Base-by-base conservation (phyloP, 768 basidiomycete species). In the Clavulina sp. region DNA sequence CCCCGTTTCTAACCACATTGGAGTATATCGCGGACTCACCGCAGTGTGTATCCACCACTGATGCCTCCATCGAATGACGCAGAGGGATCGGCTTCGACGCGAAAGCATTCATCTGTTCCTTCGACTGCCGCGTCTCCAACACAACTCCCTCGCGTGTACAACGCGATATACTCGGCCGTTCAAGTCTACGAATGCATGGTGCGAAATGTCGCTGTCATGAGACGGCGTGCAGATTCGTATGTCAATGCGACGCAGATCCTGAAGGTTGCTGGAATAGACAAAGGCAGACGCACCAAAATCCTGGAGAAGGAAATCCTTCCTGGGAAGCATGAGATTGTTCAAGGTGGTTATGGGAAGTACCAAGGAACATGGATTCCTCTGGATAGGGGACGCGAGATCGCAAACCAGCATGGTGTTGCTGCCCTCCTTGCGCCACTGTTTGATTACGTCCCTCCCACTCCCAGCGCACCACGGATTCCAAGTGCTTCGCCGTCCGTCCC, bases 321-420 rank as follows among this genome's bases (percentile, higher is more conserved):
- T 52, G 91, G 89, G 44, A 82, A 84, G 66, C 88, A 95, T 65
- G 93, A 99, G 66, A 97, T 97, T 64, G 88, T 99, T 4, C 95
- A 97, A 65, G 95, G 95, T 34, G 95, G 95, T 29, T 97, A 97
- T 63, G 95, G 95, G 24, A 93, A 96, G 69, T 99, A 96, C 64
- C 95, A 99, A 65, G 95, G 95, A 57, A 97, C 93, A 52, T 99
- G 95, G 93, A 93, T 99, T 59, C 95, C 95, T 1, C 80, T 96
- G 36, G 87, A 92, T 59, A 75, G 88, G 52, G 92, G 92, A 34
- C 80, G 86, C 52, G 91, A 97, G 59, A 80, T 99, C 44, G 92
- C 95, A 2, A 65, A 77, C 16, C 88, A 88, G 60, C 96, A 85
- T 66, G 89, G 88, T 52, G 92, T 99, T 40, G 80, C 84, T 30